phyloP scores from a whole-genome alignment of 2,329 filamentous ascomycete species.

The Harringtonia lauricola region DNA sequence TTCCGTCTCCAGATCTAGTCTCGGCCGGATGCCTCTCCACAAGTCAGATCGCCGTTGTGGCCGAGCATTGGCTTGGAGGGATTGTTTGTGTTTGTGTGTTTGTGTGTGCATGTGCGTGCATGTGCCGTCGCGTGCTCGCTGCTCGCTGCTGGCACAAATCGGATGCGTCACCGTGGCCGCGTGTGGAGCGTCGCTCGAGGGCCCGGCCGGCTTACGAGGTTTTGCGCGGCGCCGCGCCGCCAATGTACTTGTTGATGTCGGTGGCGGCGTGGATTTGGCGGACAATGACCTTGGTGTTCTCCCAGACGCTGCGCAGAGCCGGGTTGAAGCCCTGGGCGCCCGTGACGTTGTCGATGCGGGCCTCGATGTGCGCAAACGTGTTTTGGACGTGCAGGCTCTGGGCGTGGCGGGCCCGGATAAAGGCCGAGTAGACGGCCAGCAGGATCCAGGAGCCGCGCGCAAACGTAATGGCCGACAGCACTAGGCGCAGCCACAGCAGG shows the following conservation, averaged over 20 bases:
- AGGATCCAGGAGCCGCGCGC: constrained; percentile 85
- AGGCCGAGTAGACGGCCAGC: constrained; percentile 74
- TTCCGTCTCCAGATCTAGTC: too few relatives aligned
- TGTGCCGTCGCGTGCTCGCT: too few relatives aligned
- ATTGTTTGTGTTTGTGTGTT: too few relatives aligned
- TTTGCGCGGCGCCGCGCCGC: constrained; percentile 48
- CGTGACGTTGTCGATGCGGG: constrained; percentile 68
- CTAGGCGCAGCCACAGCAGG: constrained; percentile 70
- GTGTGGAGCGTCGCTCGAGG: too few relatives aligned
- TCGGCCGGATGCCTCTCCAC: too few relatives aligned
- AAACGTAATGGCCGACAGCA: constrained; percentile 76
- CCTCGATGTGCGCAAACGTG: constrained; percentile 60
- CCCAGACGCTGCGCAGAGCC: constrained; percentile 68
- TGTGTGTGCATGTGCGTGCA: too few relatives aligned
- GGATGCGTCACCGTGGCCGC: too few relatives aligned
- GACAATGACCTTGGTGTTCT: constrained; percentile 59
- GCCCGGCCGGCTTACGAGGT: constrained; percentile 42
- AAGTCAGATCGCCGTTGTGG: too few relatives aligned
- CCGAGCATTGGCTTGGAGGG: too few relatives aligned
- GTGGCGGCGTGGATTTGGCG: constrained; percentile 70
- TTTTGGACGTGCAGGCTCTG: constrained; percentile 92
- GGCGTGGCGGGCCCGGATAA: constrained; percentile 79
- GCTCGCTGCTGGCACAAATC: too few relatives aligned
- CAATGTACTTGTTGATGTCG: constrained; percentile 63
- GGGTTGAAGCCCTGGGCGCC: constrained; percentile 83